These are phyloP conservation scores for Lojkania enalia DNA, from an alignment of 2,329 filamentous ascomycete species.

Conservation along the genomic window DNA sequence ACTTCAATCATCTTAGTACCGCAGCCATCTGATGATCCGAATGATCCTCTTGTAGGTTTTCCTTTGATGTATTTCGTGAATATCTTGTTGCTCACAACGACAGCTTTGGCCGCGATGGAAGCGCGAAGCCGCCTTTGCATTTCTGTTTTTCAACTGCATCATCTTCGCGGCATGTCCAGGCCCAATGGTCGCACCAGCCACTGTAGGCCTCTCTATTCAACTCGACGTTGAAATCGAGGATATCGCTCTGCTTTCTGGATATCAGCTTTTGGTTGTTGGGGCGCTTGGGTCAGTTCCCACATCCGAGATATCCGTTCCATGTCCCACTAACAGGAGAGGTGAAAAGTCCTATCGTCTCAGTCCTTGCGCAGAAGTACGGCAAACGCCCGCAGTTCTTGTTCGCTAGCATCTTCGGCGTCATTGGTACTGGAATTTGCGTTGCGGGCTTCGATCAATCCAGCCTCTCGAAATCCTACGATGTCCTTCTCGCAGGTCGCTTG, in stretches of 20 bases:
- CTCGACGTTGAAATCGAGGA: slow-evolving; percentile 30
- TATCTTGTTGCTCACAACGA: not conserved
- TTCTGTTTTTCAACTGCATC: slow-evolving; percentile 30
- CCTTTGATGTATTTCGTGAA: not conserved
- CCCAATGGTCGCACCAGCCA: slow-evolving; percentile 29
- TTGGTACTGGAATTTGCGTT: slow-evolving; percentile 38
- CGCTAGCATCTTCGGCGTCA: slow-evolving; percentile 33
- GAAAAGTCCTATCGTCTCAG: slow-evolving; percentile 31
- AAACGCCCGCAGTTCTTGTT: slow-evolving; percentile 42
- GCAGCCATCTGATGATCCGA: slow-evolving; percentile 27
- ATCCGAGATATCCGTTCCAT: too few species aligned
- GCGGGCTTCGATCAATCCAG: slow-evolving; percentile 25
- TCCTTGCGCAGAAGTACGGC: slow-evolving; percentile 41
- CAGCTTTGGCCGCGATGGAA: slow-evolving; percentile 31
- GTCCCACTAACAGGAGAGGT: not conserved
- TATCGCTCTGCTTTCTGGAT: slow-evolving; percentile 26
- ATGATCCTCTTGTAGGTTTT: slow-evolving; percentile 25
- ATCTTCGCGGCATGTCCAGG: slow-evolving; percentile 29
- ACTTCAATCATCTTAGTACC: slow-evolving; percentile 25
- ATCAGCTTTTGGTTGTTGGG: slow-evolving; percentile 27
- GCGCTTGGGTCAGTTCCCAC: slow-evolving; percentile 22
- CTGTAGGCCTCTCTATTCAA: slow-evolving; percentile 21
- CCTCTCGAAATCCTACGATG: slow-evolving; percentile 29
- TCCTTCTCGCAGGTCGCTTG: slow-evolving; percentile 38
- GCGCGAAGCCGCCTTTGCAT: slow-evolving; percentile 21